Evolutionary conservation across 1,284 basidiomycete genomes (phyloP).

Genomic region (Hymenochaete sp.): DNA sequence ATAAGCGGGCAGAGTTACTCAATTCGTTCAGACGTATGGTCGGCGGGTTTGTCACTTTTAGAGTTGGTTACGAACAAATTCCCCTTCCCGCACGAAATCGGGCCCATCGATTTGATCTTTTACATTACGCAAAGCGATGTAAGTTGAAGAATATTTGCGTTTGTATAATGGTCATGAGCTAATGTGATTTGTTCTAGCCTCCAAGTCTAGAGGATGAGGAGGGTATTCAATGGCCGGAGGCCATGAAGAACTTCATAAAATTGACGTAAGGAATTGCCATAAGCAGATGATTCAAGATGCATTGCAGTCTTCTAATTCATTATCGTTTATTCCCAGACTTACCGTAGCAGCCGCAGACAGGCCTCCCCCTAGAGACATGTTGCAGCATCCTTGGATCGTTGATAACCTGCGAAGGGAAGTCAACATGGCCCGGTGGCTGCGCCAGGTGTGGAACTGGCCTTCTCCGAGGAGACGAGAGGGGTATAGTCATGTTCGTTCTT

Average conservation of each 20-base stretch:
- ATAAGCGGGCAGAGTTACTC: constrained; percentile 86
- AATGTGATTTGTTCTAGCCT: constrained; percentile 42
- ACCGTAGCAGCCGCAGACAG: constrained; percentile 53
- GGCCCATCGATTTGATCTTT: constrained; percentile 89
- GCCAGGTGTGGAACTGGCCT: constrained; percentile 82
- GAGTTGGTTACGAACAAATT: constrained; percentile 93
- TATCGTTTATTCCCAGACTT: constrained; percentile 32
- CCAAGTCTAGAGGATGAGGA: constrained; percentile 71
- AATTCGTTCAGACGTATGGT: constrained; percentile 98
- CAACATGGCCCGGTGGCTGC: constrained; percentile 86
- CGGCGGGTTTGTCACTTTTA: constrained; percentile 85
- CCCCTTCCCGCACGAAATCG: constrained; percentile 89
- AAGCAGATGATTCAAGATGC: constrained; percentile 12
- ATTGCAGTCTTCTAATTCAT: constrained; percentile 15
- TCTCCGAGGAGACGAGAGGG: constrained; percentile 19
- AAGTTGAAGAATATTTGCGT: constrained; percentile 23
- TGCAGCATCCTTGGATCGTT: constrained; percentile 83
- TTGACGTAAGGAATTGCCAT: constrained; percentile 55
- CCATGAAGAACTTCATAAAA: constrained; percentile 90
- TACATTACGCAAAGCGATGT: constrained; percentile 82
- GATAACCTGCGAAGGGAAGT: constrained; percentile 75
- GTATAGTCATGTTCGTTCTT: constrained; percentile 19
- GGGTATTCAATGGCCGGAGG: constrained; percentile 69
- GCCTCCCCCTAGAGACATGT: constrained; percentile 80
- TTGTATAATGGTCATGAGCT: constrained; percentile 11